phyloP scores from a whole-genome alignment of 352 stramenopile species.

The Pythium guiyangense region DNA sequence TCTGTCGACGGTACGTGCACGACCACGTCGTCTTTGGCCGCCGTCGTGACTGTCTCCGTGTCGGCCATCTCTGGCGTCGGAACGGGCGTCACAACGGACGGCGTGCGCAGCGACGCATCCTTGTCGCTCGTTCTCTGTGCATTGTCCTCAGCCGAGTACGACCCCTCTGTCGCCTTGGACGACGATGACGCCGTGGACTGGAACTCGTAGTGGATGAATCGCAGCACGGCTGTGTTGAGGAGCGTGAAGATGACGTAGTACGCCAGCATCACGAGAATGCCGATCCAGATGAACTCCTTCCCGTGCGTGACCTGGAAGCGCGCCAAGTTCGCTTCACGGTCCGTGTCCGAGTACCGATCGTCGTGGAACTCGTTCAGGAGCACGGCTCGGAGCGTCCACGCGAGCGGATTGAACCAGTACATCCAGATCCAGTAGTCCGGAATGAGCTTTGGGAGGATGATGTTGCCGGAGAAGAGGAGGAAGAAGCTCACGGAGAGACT shows the following conservation, averaged over 20 bases:
- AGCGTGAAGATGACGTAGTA: slow-evolving; percentile 43
- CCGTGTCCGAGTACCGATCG: slow-evolving; percentile 7
- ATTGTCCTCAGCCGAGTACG: slow-evolving; percentile 9
- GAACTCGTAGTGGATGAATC: slow-evolving; percentile 30
- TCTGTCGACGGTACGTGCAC: no score
- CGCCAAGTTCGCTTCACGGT: slow-evolving; percentile 4
- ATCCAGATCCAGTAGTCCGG: no score
- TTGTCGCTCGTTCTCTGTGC: no score
- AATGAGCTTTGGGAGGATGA: slow-evolving; percentile 31
- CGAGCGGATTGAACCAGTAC: no score
- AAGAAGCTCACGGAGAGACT: slow-evolving; percentile 36
- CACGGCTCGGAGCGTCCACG: slow-evolving; percentile 29
- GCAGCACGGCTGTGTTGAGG: slow-evolving; percentile 32
- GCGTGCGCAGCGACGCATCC: neutral
- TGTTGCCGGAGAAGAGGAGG: slow-evolving; percentile 40
- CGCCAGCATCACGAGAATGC: slow-evolving; percentile 23
- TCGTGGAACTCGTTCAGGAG: slow-evolving; percentile 30
- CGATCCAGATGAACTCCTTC: slow-evolving; percentile 29
- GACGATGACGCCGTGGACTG: slow-evolving; percentile 8
- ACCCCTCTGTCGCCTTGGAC: neutral
- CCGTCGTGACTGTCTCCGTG: no score
- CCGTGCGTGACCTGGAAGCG: slow-evolving; percentile 15
- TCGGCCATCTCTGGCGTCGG: no score
- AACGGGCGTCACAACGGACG: slow-evolving; percentile 1
- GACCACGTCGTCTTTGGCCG: no score